Conservation (phyloP, 495 filamentous ascomycete species). For the Penicillium odoratum region DNA sequence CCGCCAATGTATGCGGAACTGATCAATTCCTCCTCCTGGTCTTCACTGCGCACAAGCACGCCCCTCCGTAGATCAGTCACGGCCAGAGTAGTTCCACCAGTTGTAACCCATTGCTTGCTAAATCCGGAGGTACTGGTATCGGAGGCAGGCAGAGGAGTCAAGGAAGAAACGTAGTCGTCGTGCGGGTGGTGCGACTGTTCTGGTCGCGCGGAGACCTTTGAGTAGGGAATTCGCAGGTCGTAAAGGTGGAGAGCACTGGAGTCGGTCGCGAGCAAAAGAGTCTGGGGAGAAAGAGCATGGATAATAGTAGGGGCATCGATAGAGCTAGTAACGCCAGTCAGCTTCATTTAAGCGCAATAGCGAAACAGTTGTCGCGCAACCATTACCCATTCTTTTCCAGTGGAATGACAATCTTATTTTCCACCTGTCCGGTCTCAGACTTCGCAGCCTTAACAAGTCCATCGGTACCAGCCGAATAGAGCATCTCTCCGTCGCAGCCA, state of each 20-base stretch:
- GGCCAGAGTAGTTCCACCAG: slow-evolving; percentile 84
- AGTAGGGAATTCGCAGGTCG: slow-evolving; percentile 74
- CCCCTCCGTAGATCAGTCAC: slow-evolving; percentile 84
- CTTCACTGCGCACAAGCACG: slow-evolving; percentile 80
- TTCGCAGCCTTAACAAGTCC: slow-evolving; percentile 84
- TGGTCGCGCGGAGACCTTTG: slow-evolving; percentile 56
- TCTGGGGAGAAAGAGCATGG: slow-evolving; percentile 80
- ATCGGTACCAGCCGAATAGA: slow-evolving; percentile 91
- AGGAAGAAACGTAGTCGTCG: slow-evolving; percentile 87
- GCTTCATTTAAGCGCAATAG: neutral
- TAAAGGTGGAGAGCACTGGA: slow-evolving; percentile 86
- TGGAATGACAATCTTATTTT: slow-evolving; percentile 65
- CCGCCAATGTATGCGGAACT: slow-evolving; percentile 72
- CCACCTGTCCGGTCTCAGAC: slow-evolving; percentile 74
- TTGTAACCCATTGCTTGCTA: slow-evolving; percentile 89
- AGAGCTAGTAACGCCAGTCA: slow-evolving; percentile 24
- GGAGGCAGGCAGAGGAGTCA: slow-evolving; percentile 79
- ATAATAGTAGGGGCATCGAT: slow-evolving; percentile 73
- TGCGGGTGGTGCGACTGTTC: slow-evolving; percentile 82
- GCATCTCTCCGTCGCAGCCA: slow-evolving; percentile 66
- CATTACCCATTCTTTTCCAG: slow-evolving; percentile 40
- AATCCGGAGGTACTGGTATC: slow-evolving; percentile 77
- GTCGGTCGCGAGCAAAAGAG: slow-evolving; percentile 86
- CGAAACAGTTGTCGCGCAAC: slow-evolving; percentile 3
- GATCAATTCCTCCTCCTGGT: slow-evolving; percentile 90